Conservation (phyloP, 306 rosid genomes). For the Prunus salicina region DNA sequence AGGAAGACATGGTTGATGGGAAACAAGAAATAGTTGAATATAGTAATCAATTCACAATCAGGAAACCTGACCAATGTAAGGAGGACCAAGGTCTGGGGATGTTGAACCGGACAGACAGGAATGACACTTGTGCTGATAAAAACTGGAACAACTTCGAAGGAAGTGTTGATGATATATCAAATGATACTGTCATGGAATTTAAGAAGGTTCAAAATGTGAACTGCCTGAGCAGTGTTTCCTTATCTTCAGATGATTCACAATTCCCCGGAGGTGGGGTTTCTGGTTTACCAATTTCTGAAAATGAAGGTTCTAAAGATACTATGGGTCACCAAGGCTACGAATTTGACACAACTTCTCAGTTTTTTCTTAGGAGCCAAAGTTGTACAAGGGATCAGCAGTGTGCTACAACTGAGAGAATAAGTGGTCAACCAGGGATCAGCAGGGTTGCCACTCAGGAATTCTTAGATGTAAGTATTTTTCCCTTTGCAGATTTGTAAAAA, state of each 20-base stretch:
- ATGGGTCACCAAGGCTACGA: constrained; percentile 19
- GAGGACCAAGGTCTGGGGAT: constrained; percentile 31
- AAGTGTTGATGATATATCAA: constrained; percentile 31
- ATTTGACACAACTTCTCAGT: constrained; percentile 28
- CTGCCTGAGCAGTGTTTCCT: constrained; percentile 27
- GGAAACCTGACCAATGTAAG: constrained; percentile 17
- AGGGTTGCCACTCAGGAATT: constrained; percentile 27
- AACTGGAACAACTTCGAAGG: constrained; percentile 1
- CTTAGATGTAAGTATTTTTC: constrained; percentile 49
- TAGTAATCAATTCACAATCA: constrained; percentile 31
- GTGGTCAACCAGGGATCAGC: constrained; percentile 22
- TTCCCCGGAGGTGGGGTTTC: constrained; percentile 18
- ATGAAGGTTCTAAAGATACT: constrained; percentile 27
- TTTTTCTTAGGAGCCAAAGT: constrained; percentile 39
- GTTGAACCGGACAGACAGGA: constrained; percentile 25
- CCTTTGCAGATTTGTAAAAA: background rate
- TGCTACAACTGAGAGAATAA: constrained; percentile 22
- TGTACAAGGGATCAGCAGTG: constrained; percentile 28
- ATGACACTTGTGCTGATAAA: constrained; percentile 25
- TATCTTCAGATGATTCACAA: constrained; percentile 38
- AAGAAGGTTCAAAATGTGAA: constrained; percentile 34
- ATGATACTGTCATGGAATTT: constrained; percentile 16
- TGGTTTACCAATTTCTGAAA: constrained; percentile 26
- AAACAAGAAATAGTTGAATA: constrained; percentile 21
- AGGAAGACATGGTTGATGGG: constrained; percentile 28